A percentile compares a stretch with the other conserved stretches of the same genome.
Evolutionary conservation across 1,139 yeast species (phyloP).

Genomic region (Maudiozyma humilis): DNA sequence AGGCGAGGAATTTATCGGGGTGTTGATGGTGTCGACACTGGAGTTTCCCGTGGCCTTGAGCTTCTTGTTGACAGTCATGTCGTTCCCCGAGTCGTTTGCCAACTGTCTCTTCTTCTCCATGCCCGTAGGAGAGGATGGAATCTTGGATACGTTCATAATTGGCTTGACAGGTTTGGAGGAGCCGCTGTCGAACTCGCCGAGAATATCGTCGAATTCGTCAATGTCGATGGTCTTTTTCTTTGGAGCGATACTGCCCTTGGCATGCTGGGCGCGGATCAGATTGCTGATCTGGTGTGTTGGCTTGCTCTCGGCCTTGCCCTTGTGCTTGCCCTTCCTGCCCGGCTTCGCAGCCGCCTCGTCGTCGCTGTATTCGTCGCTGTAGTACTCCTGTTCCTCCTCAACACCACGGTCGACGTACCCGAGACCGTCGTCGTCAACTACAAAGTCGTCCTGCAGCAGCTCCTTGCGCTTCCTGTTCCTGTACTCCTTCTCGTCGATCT

Average conservation of each 20-base stretch:
- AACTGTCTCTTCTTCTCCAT: constrained; percentile 7
- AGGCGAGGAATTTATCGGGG: constrained; percentile 19
- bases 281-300: constrained; percentile 18
- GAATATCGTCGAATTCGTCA: constrained; percentile 39
- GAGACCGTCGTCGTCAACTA: constrained; percentile 85
- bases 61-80: constrained; percentile 10
- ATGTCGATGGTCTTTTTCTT: constrained; percentile 32
- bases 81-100: not conserved
- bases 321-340: constrained; percentile 22
- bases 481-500: constrained; percentile 74
- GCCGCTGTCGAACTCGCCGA: constrained; percentile 36
- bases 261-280: constrained; percentile 25
- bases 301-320: constrained; percentile 14
- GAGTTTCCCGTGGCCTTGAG: constrained; percentile 14
- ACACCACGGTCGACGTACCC: constrained; percentile 82
- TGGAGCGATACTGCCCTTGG: constrained; percentile 17
- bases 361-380: constrained; percentile 29
- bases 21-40: constrained; percentile 7
- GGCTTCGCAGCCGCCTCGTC: constrained; percentile 30
- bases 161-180: constrained; percentile 7
- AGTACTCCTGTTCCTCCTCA: constrained; percentile 59
- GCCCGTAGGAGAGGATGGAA: constrained; percentile 16
- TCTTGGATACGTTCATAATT: constrained; percentile 1
- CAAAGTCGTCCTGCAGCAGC: constrained; percentile 81
- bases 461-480: constrained; percentile 71